Conservation (phyloP, 2,329 filamentous ascomycete species). For the Ceratocystis eucalypticola region DNA sequence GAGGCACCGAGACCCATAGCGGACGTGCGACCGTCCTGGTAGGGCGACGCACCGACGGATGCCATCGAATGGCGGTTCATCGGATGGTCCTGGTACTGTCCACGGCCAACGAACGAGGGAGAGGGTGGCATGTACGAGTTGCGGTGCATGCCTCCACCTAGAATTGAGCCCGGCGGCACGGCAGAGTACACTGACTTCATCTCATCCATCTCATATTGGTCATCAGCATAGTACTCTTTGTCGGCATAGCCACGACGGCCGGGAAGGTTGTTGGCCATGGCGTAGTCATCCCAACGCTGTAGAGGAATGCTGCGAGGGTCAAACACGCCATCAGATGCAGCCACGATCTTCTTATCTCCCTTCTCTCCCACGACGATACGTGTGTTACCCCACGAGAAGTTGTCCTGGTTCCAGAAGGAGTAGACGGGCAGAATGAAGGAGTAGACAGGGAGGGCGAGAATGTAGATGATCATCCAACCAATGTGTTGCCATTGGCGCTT, state of each 20-base stretch:
- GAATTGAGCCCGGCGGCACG: conserved; percentile 72
- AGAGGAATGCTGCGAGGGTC: conserved; percentile 87
- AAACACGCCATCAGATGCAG: conserved; percentile 71
- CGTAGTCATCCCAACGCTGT: conserved; percentile 96
- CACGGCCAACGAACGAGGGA: conserved; percentile 51
- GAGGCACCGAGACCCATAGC: conserved; percentile 44
- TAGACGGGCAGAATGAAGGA: conserved; percentile 84
- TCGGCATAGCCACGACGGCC: conserved; percentile 69
- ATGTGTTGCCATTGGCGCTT: conserved; percentile 98
- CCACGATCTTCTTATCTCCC: conserved; percentile 79
- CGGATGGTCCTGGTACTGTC: conserved; percentile 36
- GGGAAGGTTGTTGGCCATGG: conserved; percentile 69
- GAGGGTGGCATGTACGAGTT: conserved; percentile 73
- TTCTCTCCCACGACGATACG: conserved; percentile 93
- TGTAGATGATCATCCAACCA: conserved; percentile 98
- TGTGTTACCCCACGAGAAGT: conserved; percentile 98
- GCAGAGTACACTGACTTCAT: conserved; percentile 95
- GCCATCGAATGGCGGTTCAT: conserved; percentile 56
- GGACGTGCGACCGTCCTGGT: conserved; percentile 48
- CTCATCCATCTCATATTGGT: conserved; percentile 92
- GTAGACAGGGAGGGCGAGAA: conserved; percentile 89
- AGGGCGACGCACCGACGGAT: conserved; percentile 49
- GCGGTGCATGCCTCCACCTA: conserved; percentile 47
- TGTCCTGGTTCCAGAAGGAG: conserved; percentile 99
- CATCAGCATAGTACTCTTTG: conserved; percentile 56